Base-by-base conservation (phyloP, 768 basidiomycete species). In the Polyporus arcularius region DNA sequence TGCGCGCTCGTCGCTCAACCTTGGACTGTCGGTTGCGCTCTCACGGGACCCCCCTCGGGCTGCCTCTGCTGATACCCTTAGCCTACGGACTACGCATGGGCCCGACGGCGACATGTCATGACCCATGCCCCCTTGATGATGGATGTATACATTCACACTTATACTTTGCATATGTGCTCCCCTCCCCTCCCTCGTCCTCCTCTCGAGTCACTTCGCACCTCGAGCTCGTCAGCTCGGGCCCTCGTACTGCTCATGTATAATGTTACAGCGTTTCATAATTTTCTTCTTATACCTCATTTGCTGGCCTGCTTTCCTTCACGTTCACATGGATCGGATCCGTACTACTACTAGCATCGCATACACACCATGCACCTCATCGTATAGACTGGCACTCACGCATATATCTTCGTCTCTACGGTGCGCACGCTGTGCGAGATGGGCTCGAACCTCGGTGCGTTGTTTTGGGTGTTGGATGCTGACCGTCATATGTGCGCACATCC, bases 241-340 rank as follows among this genome's bases (percentile, higher is more conserved):
- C 28, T 8, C 47, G 47, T 30, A 51, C 31, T 35, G 49, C 49
- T 32, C 55, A 52, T 61, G 60, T 61, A 57, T 61, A 51, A 61
- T 61, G 32, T 18, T 61, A 61, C 16, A 53, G 49, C 54, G 55
- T 26, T 56, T 57, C 35, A 57, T 61, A 61, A 61, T 61, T 35
- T 45, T 26, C 26, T 45, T 31, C 15, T 14, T 14, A 43, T 35
- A 35, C 35, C 35, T 35, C 35, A 11, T 35, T 35, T 35, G 35
- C n/a, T n/a, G n/a, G n/a, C n/a, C n/a, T n/a, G n/a, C 11, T 11
- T 6, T 35, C 35, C 35, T 35, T 35, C 35, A 35, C 35, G 35
- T 35, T 35, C 35, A 35, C 35, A 35, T 35, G 21, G 21, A 26
- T 26, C 21, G 21, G 21, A 26, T 26, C 21, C 21, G 21, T 26